Base-by-base conservation (phyloP, 257 asterid species). In the Solanum sparsipilum region DNA sequence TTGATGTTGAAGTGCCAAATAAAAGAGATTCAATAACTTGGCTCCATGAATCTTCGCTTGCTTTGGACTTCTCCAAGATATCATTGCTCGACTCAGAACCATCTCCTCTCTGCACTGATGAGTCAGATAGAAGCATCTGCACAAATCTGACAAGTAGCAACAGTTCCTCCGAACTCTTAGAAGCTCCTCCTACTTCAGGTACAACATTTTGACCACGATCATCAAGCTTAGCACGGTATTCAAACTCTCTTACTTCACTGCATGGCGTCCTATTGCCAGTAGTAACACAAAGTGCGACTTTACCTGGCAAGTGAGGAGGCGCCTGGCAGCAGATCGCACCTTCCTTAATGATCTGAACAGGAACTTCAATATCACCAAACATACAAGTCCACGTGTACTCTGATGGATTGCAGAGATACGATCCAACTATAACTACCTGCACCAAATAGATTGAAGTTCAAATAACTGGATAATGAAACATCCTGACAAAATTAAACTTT, bases 321-420 rank as follows among this genome's bases (percentile, higher is more conserved):
- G 98, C 98, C 71, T 92, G 91, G 93, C 98, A 96, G 90, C 94
- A 86, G 83, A 97, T 87, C 88, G 94, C 98, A 56, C 99, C 98
- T 79, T 93, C 96, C 91, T 93, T 98, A 90, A 96, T 90, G 65
- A 96, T 92, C 92, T 93, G 94, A 88, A 92, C 92, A 75, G 98
- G 98, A 86, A 95, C 98, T 95, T 97, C 98, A 85, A 90, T 92
- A 91, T 92, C 96, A 82, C 98, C 99, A 91, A 97, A 94, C 99
- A 97, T 94, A 90, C 99, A 97, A 84, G 93, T 95, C 99, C 99
- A 97, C 48, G 88, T 86, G 89, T 93, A 86, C 89, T 91, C 96
- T 18, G 92, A 93, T 52, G 98, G 92, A 87, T 94, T 94, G 87
- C 92, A 93, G 90, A 93, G 94, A 92, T 96, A 97, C 67, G 98